Base-by-base conservation (phyloP, 2,329 filamentous ascomycete species). In the Daldinia sp. region DNA sequence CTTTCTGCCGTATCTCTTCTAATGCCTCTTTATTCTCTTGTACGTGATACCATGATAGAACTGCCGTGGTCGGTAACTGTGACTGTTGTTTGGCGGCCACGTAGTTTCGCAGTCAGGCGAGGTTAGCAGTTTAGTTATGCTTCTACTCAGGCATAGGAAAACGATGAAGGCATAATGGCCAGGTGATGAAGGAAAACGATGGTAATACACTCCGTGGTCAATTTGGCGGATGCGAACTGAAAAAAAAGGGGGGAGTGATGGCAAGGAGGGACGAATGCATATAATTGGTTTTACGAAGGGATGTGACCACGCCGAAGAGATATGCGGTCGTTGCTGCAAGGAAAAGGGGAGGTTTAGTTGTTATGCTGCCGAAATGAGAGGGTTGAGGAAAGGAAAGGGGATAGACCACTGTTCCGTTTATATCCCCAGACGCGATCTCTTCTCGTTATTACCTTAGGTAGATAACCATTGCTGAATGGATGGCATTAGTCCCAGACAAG, bases 21-120 rank as follows among this genome's bases (percentile, higher is more conserved):
- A 43, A 56, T 30, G 58, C 57, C 48, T 64, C 53, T 67, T 61
- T 61, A 68, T 64, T 63, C 48, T 63, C 41, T 63, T 64, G 61
- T 64, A 64, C 52, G 64, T 64, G 63, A 68, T 64, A 68, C 61
- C 63, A 66, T 59, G 55, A 69, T 67, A 68, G 65, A 68, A 61
- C 55, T 58, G 52, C 49, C 47, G 39, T 51, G 34, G 43, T 39
- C 21, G n/a, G 34, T 37, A 45, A 63, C 49, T 49, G n/a, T 52
- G 52, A 51, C 49, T 39, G 34, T 32, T 48, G 32, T 23, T 55
- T 25, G 43, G 61, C 25, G 34, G 17, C 56, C 49, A 48, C 27
- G 15, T 17, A n/a, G 21, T 41, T 50, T 41, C 29, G 50, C 32
- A 32, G 50, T 47, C 43, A 43, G 27, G 55, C 39, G 49, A 56